phyloP scores from a whole-genome alignment of 1,284 basidiomycete species.

The Xerocomus nothofagi region DNA sequence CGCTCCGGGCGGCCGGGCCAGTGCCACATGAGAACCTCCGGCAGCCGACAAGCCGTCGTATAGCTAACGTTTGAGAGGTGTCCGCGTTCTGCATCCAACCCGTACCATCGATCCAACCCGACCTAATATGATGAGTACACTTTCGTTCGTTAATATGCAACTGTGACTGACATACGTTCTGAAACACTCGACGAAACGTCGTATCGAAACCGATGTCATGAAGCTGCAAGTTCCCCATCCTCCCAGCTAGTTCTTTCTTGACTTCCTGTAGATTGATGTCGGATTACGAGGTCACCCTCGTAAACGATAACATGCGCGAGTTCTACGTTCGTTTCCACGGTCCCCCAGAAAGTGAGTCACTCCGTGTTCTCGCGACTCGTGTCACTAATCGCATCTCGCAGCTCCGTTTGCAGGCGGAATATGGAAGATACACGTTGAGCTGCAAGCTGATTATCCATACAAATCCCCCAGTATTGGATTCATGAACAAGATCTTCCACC shows the following conservation, averaged over 20 bases:
- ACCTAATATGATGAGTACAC: slow-evolving; percentile 42
- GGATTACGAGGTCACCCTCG: slow-evolving; percentile 94
- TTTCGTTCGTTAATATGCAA: not conserved
- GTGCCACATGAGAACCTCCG: slow-evolving; percentile 9
- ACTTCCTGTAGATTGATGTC: slow-evolving; percentile 80
- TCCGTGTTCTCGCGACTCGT: slow-evolving; percentile 7
- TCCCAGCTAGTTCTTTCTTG: not conserved
- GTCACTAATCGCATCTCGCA: slow-evolving; percentile 36
- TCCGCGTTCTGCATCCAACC: slow-evolving; percentile 5
- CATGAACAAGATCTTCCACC: slow-evolving; percentile 99
- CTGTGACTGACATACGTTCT: slow-evolving; percentile 19
- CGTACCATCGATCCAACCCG: slow-evolving; percentile 14
- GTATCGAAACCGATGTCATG: slow-evolving; percentile 99
- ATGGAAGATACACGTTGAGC: slow-evolving; percentile 99
- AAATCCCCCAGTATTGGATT: slow-evolving; percentile 99
- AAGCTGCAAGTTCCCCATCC: slow-evolving; percentile 73
- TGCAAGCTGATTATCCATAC: slow-evolving; percentile 99
- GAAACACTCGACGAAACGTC: slow-evolving; percentile 68
- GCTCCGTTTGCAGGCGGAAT: slow-evolving; percentile 95
- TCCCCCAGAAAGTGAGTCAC: slow-evolving; percentile 84
- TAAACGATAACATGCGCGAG: slow-evolving; percentile 99
- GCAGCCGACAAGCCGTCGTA: slow-evolving; percentile 20
- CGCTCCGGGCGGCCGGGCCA: slow-evolving; percentile 19
- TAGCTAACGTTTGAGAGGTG: slow-evolving; percentile 2
- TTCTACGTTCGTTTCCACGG: slow-evolving; percentile 97